These are phyloP conservation scores for Podospora conica DNA, from an alignment of 495 filamentous ascomycete genomes.

Conservation along the genomic window DNA sequence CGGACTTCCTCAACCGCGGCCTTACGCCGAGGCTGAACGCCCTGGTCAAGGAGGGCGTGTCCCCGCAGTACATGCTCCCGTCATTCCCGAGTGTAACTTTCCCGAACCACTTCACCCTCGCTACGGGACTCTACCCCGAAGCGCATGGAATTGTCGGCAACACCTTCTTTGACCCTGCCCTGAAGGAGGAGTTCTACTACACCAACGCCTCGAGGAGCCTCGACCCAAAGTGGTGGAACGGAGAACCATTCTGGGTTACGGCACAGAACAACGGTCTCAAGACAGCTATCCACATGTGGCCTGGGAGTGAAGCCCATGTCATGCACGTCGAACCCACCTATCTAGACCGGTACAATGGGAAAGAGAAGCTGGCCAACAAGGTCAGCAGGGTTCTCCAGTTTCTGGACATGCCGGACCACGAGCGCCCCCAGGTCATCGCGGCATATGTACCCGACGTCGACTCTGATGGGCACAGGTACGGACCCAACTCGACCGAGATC, in stretches of 20 bases:
- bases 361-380: conserved; percentile 67
- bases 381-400: conserved; percentile 69
- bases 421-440: conserved; percentile 83
- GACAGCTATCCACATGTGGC: conserved; percentile 96
- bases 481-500: conserved; percentile 92
- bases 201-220: conserved; percentile 66
- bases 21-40: conserved; percentile 76
- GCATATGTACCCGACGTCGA: conserved; percentile 94
- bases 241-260: conserved; percentile 89
- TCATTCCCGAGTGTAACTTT: conserved; percentile 97
- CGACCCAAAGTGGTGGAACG: conserved; percentile 85
- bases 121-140: conserved; percentile 88
- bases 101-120: conserved; percentile 94
- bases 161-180: conserved; percentile 78
- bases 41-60: conserved; percentile 78
- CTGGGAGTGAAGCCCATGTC: conserved; percentile 81
- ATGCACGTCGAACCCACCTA: conserved; percentile 60
- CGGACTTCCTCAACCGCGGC: conserved; percentile 80
- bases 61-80: conserved; percentile 83
- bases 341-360: conserved; percentile 76
- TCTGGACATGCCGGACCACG: conserved; percentile 70
- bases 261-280: conserved; percentile 72
- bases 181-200: conserved; percentile 79
- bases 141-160: conserved; percentile 92
- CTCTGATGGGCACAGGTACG: conserved; percentile 74